Conservation (phyloP, 2,329 filamentous ascomycete genomes). For the Alternaria brassicicola region DNA sequence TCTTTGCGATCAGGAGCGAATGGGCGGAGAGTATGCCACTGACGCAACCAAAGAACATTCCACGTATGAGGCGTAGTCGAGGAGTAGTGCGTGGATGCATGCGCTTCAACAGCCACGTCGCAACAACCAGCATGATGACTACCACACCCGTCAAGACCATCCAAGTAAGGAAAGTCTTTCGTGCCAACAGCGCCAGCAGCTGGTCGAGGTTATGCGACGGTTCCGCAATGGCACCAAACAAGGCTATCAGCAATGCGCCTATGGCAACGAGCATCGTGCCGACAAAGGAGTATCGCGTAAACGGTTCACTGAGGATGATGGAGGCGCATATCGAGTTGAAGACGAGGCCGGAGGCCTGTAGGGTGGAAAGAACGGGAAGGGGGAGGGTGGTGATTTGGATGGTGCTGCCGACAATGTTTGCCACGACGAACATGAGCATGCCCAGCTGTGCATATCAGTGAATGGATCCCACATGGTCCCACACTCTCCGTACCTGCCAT, state of each 20-base stretch:
- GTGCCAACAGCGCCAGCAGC: constrained; percentile 74
- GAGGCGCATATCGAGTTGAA: constrained; percentile 99
- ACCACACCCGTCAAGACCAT: constrained; percentile 80
- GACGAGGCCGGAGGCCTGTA: constrained; percentile 89
- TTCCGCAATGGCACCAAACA: constrained; percentile 92
- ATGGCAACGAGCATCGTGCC: constrained; percentile 86
- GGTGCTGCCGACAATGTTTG: constrained; percentile 91
- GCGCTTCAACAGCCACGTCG: constrained; percentile 46
- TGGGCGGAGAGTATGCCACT: constrained; percentile 92
- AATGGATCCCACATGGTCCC: not conserved
- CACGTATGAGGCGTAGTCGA: constrained; percentile 75
- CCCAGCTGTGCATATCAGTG: constrained; percentile 62
- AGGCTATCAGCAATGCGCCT: constrained; percentile 89
- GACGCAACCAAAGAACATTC: constrained; percentile 86
- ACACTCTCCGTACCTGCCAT: constrained; percentile 71
- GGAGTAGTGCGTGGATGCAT: constrained; percentile 57
- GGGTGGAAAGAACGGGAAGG: constrained; percentile 88
- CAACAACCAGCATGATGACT: constrained; percentile 69
- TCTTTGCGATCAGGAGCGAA: constrained; percentile 91
- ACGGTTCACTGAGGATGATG: constrained; percentile 88
- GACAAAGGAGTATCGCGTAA: constrained; percentile 89
- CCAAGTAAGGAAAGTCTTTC: constrained; percentile 83
- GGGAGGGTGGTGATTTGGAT: constrained; percentile 97
- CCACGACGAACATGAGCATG: constrained; percentile 95
- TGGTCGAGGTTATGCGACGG: constrained; percentile 88